Percentiles rank a stretch among this genome's conserved stretches.
phyloP scores from a whole-genome alignment of 768 basidiomycete species.

The Tulasnella sp. region DNA sequence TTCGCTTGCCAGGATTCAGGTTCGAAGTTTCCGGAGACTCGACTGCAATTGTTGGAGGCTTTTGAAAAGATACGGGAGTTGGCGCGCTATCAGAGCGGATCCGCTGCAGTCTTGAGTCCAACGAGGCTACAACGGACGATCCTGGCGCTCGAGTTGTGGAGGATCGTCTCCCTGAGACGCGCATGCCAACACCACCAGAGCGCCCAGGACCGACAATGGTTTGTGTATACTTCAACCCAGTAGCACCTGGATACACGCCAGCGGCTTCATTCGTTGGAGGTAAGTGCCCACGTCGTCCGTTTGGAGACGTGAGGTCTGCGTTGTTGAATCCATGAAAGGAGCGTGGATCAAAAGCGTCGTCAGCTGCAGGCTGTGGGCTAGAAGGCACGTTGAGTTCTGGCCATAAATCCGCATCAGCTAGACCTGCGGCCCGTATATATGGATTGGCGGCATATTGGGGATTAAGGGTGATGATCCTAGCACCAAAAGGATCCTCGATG shows the following conservation, averaged over 20 bases:
- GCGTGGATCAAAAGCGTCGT: slow-evolving; percentile 16
- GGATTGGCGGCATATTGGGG: slow-evolving; percentile 70
- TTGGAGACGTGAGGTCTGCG: background rate
- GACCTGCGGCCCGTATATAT: slow-evolving; percentile 66
- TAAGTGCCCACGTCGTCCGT: background rate
- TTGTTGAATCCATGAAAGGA: slow-evolving; percentile 27
- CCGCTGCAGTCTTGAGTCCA: slow-evolving; percentile 12
- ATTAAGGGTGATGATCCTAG: slow-evolving; percentile 68
- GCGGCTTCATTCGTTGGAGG: background rate
- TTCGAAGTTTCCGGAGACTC: background rate
- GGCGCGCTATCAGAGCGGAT: slow-evolving; percentile 22
- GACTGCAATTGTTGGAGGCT: background rate
- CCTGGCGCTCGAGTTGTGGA: slow-evolving; percentile 26
- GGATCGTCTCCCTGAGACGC: slow-evolving; percentile 54
- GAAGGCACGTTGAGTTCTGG: slow-evolving; percentile 67
- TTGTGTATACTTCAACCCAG: slow-evolving; percentile 65
- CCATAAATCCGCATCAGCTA: slow-evolving; percentile 72
- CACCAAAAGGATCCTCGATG: slow-evolving; percentile 76
- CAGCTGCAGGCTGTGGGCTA: slow-evolving; percentile 51
- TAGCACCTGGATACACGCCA: slow-evolving; percentile 28
- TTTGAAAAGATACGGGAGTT: slow-evolving; percentile 18
- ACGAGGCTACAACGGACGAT: background rate
- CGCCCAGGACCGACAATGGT: slow-evolving; percentile 73
- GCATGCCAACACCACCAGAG: slow-evolving; percentile 62
- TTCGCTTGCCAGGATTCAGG: background rate